These are phyloP conservation scores for Fusarium keratoplasticum DNA, from an alignment of 2,329 filamentous ascomycete genomes.

Conservation along the genomic window DNA sequence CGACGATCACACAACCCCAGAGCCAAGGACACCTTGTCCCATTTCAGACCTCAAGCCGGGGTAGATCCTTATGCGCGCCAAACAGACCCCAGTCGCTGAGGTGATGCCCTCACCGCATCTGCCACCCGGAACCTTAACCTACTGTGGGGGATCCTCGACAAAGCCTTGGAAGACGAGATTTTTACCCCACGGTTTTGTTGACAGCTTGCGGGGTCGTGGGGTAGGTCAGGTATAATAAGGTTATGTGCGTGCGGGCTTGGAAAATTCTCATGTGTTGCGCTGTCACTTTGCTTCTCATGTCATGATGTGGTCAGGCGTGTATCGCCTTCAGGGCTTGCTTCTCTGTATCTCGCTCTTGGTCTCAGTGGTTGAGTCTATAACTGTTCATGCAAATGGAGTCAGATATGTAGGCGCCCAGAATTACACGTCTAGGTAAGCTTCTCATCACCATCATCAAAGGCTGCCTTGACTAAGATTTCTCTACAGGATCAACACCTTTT, in stretches of 20 bases:
- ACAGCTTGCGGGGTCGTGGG: background rate
- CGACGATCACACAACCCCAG: background rate
- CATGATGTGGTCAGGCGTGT: background rate
- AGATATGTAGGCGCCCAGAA: slow-evolving; percentile 1
- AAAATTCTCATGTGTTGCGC: background rate
- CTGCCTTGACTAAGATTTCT: background rate
- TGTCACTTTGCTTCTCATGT: background rate
- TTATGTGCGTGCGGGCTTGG: background rate
- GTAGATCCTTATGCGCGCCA: background rate
- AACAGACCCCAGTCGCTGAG: background rate
- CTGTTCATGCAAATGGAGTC: background rate
- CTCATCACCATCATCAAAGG: no score
- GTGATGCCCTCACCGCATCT: background rate
- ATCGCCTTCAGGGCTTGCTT: background rate
- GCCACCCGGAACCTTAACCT: background rate
- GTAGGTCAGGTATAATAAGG: background rate
- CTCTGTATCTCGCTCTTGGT: background rate
- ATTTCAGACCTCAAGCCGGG: background rate
- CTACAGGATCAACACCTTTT: background rate
- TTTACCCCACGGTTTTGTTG: background rate
- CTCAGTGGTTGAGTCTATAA: background rate
- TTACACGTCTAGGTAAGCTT: background rate
- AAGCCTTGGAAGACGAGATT: background rate
- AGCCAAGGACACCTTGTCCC: background rate
- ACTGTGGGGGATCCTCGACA: background rate